Percentiles rank a stretch among this genome's conserved stretches.
These are phyloP conservation scores for Magnusiomyces fungicola DNA, from an alignment of 1,139 yeast species.

Conservation along the genomic window DNA sequence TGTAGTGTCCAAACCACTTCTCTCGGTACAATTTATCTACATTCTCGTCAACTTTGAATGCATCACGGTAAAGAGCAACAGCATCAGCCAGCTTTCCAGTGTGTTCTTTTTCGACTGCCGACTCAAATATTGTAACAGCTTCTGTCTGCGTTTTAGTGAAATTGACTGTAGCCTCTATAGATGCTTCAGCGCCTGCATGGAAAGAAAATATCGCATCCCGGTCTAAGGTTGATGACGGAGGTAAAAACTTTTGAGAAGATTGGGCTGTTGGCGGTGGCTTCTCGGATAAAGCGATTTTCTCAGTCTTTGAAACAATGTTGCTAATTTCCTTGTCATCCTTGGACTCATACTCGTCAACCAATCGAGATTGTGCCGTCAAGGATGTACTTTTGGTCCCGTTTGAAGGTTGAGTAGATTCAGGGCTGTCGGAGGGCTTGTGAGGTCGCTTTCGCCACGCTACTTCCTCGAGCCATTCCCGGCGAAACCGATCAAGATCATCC, in stretches of 20 bases:
- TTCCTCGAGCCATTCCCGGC: slow-evolving; percentile 1
- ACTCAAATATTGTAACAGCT: slow-evolving; percentile 60
- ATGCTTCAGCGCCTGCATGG: background rate
- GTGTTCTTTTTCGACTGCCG: slow-evolving; percentile 64
- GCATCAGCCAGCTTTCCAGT: slow-evolving; percentile 79
- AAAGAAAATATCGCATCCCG: background rate
- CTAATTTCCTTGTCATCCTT: too few relatives aligned
- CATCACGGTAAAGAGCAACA: slow-evolving; percentile 60
- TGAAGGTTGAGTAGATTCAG: too few relatives aligned
- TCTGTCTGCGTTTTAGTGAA: background rate
- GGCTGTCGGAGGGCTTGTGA: too few relatives aligned
- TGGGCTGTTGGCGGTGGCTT: too few relatives aligned
- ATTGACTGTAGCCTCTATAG: background rate
- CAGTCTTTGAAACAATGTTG: too few relatives aligned
- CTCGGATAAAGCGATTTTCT: too few relatives aligned
- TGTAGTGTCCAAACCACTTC: slow-evolving; percentile 30
- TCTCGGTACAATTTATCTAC: slow-evolving; percentile 66
- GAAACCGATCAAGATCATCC: slow-evolving; percentile 1
- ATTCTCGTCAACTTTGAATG: slow-evolving; percentile 47
- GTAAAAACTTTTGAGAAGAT: background rate
- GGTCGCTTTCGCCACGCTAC: too few relatives aligned
- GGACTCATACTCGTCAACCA: too few relatives aligned
- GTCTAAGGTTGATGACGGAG: background rate
- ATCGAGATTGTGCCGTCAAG: too few relatives aligned
- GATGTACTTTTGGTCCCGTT: too few relatives aligned